Percentiles rank a stretch among this genome's conserved stretches.
Evolutionary conservation across 1,284 basidiomycete species (phyloP).

Genomic region (Cryptococcus sp.): DNA sequence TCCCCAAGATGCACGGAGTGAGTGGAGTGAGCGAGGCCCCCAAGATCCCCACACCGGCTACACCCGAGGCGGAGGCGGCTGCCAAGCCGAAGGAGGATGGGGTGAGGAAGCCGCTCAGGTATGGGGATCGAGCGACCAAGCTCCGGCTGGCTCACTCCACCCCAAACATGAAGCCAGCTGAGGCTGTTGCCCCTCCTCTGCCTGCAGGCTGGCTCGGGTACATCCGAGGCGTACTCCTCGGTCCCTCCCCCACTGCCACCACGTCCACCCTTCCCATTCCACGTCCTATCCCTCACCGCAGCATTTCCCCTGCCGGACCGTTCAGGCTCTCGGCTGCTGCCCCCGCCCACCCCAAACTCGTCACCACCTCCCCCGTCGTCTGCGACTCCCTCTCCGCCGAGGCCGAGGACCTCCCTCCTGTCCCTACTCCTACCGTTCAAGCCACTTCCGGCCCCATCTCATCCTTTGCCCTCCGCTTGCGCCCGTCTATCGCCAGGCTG

Average conservation of each 20-base stretch:
- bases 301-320: conserved; percentile 9
- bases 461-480: conserved; percentile 26
- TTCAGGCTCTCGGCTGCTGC: conserved; percentile 26
- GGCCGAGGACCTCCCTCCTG: conserved; percentile 45
- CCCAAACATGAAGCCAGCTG: conserved; percentile 20
- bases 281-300: conserved; percentile 1
- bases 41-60: conserved; percentile 13
- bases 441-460: conserved; percentile 9
- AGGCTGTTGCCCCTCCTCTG: conserved; percentile 4
- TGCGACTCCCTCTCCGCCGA: conserved; percentile 45
- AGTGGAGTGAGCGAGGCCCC: conserved; percentile 1
- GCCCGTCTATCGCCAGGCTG: conserved; percentile 37
- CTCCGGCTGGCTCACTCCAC: conserved; percentile 32
- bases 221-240: conserved; percentile 20
- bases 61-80: background rate
- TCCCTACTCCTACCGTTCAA: conserved; percentile 18
- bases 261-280: background rate
- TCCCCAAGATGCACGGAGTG: background rate
- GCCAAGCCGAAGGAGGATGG: background rate
- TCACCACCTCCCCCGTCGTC: conserved; percentile 36
- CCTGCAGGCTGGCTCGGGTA: conserved; percentile 30
- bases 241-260: conserved; percentile 8
- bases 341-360: conserved; percentile 36
- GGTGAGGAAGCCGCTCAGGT: conserved; percentile 21
- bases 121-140: conserved; percentile 31